Conservation (phyloP, 2,329 filamentous ascomycete genomes). For the Metarhizium anisopliae region DNA sequence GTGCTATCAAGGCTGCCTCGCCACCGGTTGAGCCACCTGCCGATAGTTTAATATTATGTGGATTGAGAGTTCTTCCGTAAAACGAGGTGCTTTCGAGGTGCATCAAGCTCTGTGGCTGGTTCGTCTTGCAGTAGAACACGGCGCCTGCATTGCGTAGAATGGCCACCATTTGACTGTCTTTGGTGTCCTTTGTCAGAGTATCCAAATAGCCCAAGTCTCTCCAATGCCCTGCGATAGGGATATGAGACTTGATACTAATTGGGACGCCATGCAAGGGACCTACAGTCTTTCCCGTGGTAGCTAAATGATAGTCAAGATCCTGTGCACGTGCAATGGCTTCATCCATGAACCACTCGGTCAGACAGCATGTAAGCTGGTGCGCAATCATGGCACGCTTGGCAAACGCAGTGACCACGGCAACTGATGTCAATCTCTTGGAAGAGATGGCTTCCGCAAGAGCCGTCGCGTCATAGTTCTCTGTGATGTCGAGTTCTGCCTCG, state of each 20-base stretch:
- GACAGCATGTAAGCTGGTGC: constrained; percentile 45
- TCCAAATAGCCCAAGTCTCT: constrained; percentile 42
- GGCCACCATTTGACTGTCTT: constrained; percentile 47
- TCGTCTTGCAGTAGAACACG: constrained; percentile 59
- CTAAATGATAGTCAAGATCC: constrained; percentile 31
- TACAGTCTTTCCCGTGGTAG: constrained; percentile 28
- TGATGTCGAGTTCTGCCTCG: constrained; percentile 36
- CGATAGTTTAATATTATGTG: constrained; percentile 46
- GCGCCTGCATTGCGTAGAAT: constrained; percentile 49
- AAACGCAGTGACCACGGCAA: constrained; percentile 37
- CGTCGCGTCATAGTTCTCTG: constrained; percentile 33
- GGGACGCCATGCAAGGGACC: constrained; percentile 50
- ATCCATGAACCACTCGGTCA: constrained; percentile 43
- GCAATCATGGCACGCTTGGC: constrained; percentile 42
- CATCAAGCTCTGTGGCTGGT: constrained; percentile 48
- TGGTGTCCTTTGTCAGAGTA: constrained; percentile 37
- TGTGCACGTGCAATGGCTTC: constrained; percentile 33
- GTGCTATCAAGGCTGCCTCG: constrained; percentile 27
- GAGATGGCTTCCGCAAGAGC: constrained; percentile 30
- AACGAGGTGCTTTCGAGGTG: constrained; percentile 49
- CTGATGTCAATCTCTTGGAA: constrained; percentile 23
- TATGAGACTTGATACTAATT: constrained; percentile 49
- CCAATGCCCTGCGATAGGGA: constrained; percentile 42
- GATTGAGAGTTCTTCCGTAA: constrained; percentile 51
- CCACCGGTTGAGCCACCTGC: constrained; percentile 58